phyloP scores from a whole-genome alignment of 2,329 filamentous ascomycete species.

The Pseudocercospora ulei region DNA sequence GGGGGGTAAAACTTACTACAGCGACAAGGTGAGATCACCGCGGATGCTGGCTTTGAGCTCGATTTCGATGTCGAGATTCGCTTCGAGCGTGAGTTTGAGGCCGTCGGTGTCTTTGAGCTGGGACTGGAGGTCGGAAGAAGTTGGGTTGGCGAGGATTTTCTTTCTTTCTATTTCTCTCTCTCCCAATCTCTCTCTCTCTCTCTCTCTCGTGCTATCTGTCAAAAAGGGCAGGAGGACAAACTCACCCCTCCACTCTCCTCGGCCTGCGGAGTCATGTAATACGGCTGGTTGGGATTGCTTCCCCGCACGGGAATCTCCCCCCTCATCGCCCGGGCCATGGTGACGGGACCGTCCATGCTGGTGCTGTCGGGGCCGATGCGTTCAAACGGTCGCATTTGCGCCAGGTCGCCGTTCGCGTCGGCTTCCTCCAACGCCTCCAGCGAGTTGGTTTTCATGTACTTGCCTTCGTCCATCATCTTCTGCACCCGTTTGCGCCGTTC shows the following conservation, averaged over 20 bases:
- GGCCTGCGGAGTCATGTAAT: conserved; percentile 31
- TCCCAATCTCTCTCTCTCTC: too few relatives aligned
- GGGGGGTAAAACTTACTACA: conserved; percentile 52
- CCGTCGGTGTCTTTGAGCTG: conserved; percentile 51
- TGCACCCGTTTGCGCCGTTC: conserved; percentile 42
- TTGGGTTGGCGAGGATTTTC: too few relatives aligned
- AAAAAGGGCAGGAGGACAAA: neutral
- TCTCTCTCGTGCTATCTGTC: too few relatives aligned
- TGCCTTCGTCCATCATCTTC: conserved; percentile 40
- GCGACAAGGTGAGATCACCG: conserved; percentile 68
- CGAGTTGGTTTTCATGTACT: conserved; percentile 45
- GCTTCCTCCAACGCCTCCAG: conserved; percentile 45
- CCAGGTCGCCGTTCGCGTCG: conserved; percentile 43
- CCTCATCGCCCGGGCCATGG: conserved; percentile 45
- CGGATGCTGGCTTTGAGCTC: conserved; percentile 77
- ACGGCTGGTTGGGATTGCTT: conserved; percentile 44
- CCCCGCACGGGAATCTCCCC: conserved; percentile 49
- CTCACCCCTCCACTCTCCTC: conserved; percentile 19
- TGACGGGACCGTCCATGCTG: conserved; percentile 50
- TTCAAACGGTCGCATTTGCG: conserved; percentile 46
- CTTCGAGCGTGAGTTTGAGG: conserved; percentile 60
- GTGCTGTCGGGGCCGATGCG: conserved; percentile 48
- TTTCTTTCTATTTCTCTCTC: neutral
- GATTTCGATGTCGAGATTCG: conserved; percentile 75
- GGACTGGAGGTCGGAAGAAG: conserved; percentile 21